A percentile compares a stretch with the other conserved stretches of the same genome.
phyloP scores from a whole-genome alignment of 164 flowering plant species.

The Tetracentron sinense region DNA sequence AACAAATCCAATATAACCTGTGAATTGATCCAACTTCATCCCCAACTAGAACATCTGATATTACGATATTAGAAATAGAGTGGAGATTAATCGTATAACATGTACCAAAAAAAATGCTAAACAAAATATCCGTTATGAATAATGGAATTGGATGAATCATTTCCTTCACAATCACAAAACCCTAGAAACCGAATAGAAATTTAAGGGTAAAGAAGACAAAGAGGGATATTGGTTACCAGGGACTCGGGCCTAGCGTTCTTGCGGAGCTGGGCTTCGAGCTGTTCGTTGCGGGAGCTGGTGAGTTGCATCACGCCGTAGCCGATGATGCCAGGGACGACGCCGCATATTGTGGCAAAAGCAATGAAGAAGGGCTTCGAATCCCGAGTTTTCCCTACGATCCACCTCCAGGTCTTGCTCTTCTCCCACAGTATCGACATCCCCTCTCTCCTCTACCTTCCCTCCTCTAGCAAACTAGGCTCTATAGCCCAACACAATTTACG shows the following conservation, averaged over 20 bases:
- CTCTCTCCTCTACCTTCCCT: not conserved
- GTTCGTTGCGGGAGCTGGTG: slow-evolving; percentile 58
- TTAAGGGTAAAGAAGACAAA: not conserved
- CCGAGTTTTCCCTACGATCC: slow-evolving; percentile 64
- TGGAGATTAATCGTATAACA: too few species aligned
- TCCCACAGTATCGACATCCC: slow-evolving; percentile 63
- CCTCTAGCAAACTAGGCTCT: too few species aligned
- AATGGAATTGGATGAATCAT: too few species aligned
- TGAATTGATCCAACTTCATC: too few species aligned
- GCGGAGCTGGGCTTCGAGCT: slow-evolving; percentile 87
- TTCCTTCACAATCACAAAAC: too few species aligned
- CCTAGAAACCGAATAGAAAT: too few species aligned
- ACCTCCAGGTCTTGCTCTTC: slow-evolving; percentile 84
- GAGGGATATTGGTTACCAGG: slow-evolving; percentile 27
- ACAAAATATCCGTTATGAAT: too few species aligned
- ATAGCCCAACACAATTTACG: too few species aligned
- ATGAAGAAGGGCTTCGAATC: slow-evolving; percentile 94
- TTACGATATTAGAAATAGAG: too few species aligned
- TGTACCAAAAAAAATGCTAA: too few species aligned
- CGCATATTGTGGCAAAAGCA: slow-evolving; percentile 79
- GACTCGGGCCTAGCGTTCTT: slow-evolving; percentile 73
- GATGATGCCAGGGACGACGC: slow-evolving; percentile 77
- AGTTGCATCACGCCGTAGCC: slow-evolving; percentile 82
- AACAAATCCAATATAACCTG: too few species aligned
- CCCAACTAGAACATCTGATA: too few species aligned